Base-by-base conservation (phyloP, 2,329 filamentous ascomycete species). In the Ophiostoma angusticollis region DNA sequence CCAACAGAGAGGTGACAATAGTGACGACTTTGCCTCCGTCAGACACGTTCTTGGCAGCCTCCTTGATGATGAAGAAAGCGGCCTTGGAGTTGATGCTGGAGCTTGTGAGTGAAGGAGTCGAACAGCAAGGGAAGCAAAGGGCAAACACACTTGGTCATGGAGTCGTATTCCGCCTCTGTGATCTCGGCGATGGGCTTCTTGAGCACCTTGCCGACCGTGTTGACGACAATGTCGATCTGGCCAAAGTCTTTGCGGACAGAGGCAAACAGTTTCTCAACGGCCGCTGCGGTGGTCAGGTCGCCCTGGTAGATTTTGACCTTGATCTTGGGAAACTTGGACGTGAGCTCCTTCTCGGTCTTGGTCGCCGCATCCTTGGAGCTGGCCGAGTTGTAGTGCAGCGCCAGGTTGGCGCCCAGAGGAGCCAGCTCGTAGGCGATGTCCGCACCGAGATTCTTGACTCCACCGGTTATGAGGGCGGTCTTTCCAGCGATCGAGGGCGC, bases 161-260 rank as follows among this genome's bases (percentile, higher is more conserved):
- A 49, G 45, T 67, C 64, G 45, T 66, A 65, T 39, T 68, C 63
- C 9, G 49, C 54, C 46, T 67, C 65, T 4, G 51, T 54, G 33
- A 67, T 61, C 11, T 61, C 58, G 1, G 52, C 51, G 21, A 65
- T 61, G 6, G 60, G 55, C 54, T 67, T 67, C 59, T 65, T 65
- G 31, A 65, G 50, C 23, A 64, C 63, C 53, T 65, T 67, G 31
- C 66, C 65, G 24, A 68, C 57, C 12, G 64, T 69, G 51, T 69
- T 69, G 46, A 69, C 54, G 4, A 68, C 58, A 40, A 70, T 64
- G 45, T 70, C 64, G 32, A 70, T 54, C 37, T 57, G 53, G 9
- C 61, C 61, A 45, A 67, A 62, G 40, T 65, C 58, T 27, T 54
- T 50, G 9, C 63, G 37, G 9, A 58, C 56, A 3, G 52, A 47